phyloP scores from a whole-genome alignment of 108 stramenopile species.

The Cyclotella atomus region DNA sequence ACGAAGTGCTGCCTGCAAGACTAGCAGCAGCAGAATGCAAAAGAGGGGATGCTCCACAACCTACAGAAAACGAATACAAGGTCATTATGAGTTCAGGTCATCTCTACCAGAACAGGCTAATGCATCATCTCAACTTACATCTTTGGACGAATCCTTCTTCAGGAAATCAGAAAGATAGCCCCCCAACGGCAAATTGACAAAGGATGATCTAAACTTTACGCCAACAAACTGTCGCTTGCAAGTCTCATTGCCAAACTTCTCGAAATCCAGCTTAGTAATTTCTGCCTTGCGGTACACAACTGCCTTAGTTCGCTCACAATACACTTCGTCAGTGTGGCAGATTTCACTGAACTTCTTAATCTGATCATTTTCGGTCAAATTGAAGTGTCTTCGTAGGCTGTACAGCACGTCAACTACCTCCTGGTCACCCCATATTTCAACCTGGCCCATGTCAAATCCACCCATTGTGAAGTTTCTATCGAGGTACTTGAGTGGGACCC shows the following conservation, averaged over 20 bases:
- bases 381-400: constrained; percentile 26
- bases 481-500: constrained; percentile 43
- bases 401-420: constrained; percentile 59
- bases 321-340: constrained; percentile 42
- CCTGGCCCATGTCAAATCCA: constrained; percentile 15
- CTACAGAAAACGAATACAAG: not conserved
- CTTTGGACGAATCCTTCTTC: constrained; percentile 31
- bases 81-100: too few species aligned
- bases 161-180: constrained; percentile 17
- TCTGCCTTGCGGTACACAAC: constrained; percentile 40
- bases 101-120: too few species aligned
- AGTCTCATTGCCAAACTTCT: constrained; percentile 56
- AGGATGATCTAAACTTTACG: constrained; percentile 43
- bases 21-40: constrained; percentile 29
- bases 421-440: constrained; percentile 50
- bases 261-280: constrained; percentile 57
- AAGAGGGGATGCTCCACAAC: constrained; percentile 46
- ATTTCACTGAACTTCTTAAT: constrained; percentile 42
- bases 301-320: constrained; percentile 40
- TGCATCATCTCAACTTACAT: constrained; percentile 4
- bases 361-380: constrained; percentile 47
- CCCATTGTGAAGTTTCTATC: constrained; percentile 49
- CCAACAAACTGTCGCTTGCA: constrained; percentile 54
- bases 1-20: constrained; percentile 24
- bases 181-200: constrained; percentile 40